Base-by-base conservation (phyloP, 2,329 filamentous ascomycete genomes). In the Blastomyces gilchristii region DNA sequence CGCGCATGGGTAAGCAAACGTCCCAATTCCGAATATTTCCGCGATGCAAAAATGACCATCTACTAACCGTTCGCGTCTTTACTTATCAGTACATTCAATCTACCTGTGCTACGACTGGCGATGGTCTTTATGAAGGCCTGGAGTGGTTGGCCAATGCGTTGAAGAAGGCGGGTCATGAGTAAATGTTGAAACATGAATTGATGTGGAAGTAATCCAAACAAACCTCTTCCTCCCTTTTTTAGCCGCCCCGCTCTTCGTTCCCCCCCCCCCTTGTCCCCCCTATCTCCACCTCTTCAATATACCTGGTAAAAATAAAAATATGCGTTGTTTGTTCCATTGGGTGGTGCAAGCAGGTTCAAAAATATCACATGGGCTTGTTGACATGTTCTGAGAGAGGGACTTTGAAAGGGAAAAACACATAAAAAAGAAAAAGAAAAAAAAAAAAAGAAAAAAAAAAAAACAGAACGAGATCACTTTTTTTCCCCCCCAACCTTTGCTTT, bases 121-220 rank as follows among this genome's bases (percentile, higher is more conserved):
- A 97, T 80, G 93, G 93, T 91, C 89, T 97, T 74, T 97, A 97
- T 81, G 93, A 97, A 83, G 93, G 93, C 87, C 90, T 97, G 74
- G 92, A 93, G 82, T 93, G 90, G 89, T 87, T 92, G 75, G 88
- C 88, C 78, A 87, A 85, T 78, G 89, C 88, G 74, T 86, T 94
- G 79, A 86, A 87, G 79, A 92, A 92, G 85, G 75, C 77, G 65
- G 78, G 78, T 69, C 78, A 78, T 73, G 76, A 78, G 69, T 81
- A 79, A 74, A 71, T 68, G 68, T 68, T 66, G 61, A 57, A 39
- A 63, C 62, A 67, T 65, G 64, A 62, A 43, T 58, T 65, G 62
- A 65, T 60, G 47, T 52, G 57, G 54, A 58, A 58, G 47, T 58
- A 58, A 58, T 45, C 56, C 41, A 39, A 56, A 39, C 31, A 52